Percentiles rank a stretch among this genome's conserved stretches.
Evolutionary conservation across 108 stramenopile species (phyloP).

Genomic region (Nitzschia sp.): DNA sequence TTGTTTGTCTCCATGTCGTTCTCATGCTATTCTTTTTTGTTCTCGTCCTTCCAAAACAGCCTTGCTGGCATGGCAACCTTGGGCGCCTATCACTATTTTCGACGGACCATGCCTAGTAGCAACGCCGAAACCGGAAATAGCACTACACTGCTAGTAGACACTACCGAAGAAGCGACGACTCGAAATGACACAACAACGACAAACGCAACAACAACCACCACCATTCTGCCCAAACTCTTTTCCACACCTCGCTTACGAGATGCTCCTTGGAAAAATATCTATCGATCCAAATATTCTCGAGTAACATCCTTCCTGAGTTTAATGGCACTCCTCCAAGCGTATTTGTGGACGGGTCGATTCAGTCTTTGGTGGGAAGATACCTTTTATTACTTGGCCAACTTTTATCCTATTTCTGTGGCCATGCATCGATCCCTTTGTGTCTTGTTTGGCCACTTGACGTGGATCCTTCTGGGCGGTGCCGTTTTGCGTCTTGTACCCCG

Average conservation of each 20-base stretch:
- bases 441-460: constrained; percentile 85
- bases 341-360: constrained; percentile 79
- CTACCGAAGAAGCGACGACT: not conserved
- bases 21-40: not conserved
- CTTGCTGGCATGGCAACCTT: constrained; percentile 68
- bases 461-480: constrained; percentile 70
- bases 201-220: not conserved
- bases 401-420: constrained; percentile 63
- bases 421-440: constrained; percentile 88
- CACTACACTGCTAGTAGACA: not conserved
- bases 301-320: constrained; percentile 51
- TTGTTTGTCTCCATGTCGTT: not conserved
- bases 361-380: constrained; percentile 74
- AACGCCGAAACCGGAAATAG: not conserved
- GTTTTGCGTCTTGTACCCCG: constrained; percentile 67
- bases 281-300: constrained; percentile 34
- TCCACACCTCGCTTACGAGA: constrained; percentile 15
- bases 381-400: constrained; percentile 63
- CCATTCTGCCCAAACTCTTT: constrained; percentile 19
- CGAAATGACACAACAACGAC: not conserved
- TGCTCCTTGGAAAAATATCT: constrained; percentile 36
- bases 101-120: constrained; percentile 25
- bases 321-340: constrained; percentile 63
- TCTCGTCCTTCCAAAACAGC: constrained; percentile 29
- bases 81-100: constrained; percentile 33